These are phyloP conservation scores for Wickerhamiella infanticola DNA, from an alignment of 1,139 yeast genomes.

Conservation along the genomic window DNA sequence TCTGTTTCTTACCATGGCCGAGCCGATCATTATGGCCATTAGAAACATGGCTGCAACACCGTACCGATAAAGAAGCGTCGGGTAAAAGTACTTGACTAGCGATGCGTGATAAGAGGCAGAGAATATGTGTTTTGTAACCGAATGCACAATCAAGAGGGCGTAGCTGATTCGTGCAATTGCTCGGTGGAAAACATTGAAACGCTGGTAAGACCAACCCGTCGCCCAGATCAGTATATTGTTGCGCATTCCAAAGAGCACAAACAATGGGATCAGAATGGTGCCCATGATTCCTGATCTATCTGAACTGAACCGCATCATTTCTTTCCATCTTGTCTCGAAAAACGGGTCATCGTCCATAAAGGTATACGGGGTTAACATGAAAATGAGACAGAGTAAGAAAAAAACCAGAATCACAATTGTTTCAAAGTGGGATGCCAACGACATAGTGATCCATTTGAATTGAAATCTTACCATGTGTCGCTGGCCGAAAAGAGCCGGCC, in stretches of 20 bases:
- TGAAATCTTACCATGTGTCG: slow-evolving; percentile 19
- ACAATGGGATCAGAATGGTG: slow-evolving; percentile 39
- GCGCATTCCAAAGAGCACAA: slow-evolving; percentile 45
- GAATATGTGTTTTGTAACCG: slow-evolving; percentile 25
- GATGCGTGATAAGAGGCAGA: slow-evolving; percentile 23
- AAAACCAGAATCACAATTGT: slow-evolving; percentile 34
- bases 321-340: slow-evolving; percentile 27
- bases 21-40: slow-evolving; percentile 33
- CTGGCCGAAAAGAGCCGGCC: slow-evolving; percentile 23
- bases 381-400: slow-evolving; percentile 30
- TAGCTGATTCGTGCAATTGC: slow-evolving; percentile 42
- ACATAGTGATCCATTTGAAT: slow-evolving; percentile 15
- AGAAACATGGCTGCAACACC: slow-evolving; percentile 43
- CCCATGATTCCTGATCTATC: slow-evolving; percentile 48
- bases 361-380: slow-evolving; percentile 30
- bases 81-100: slow-evolving; percentile 22
- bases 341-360: slow-evolving; percentile 27
- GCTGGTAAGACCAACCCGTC: slow-evolving; percentile 48
- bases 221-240: slow-evolving; percentile 41
- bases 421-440: slow-evolving; percentile 52
- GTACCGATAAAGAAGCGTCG: slow-evolving; percentile 28
- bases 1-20: slow-evolving; percentile 35
- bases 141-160: slow-evolving; percentile 30
- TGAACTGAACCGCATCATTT: slow-evolving; percentile 33
- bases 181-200: slow-evolving; percentile 43